Evolutionary conservation across 192 early-diverging fungal genomes (phyloP), one percentile per base, ranked within the genome.

Genomic region (Podila epigama): DNA sequence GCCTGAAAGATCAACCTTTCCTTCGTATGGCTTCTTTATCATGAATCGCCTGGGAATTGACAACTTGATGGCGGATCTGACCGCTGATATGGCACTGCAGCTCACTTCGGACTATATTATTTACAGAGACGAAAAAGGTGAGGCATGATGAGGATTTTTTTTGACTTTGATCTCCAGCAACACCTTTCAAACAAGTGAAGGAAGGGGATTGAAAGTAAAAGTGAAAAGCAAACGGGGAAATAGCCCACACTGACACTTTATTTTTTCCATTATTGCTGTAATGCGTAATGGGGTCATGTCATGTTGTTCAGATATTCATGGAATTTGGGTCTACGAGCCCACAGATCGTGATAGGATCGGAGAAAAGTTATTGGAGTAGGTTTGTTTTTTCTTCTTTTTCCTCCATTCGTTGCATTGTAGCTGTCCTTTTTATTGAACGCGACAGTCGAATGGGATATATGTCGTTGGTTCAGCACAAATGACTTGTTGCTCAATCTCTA

Each of bases 11-110:
- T 79, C 75, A 29, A 48, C 52, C 15, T 65, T 86, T 31, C 91
- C 91, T 11, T 80, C 83, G 54, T 95, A 91, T 69, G 91, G 92
- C 16, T 84, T 98, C 66, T 90, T 90, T 42, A 89, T 98, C 42
- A 87, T 98, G 84, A 98, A 98, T 81, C 88, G 96, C 35, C 82
- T 95, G 5, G 86, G 88, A 5, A 81, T 94, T 22, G 93, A 97
- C 33, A 96, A 96, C 83, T 87, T 93, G 55, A 86, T 82, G 56
- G 85, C 89, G 50, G 80, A 85, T 33, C 73, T 98, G 37, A 84
- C 70, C 15, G 82, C 85, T 2, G 88, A 90, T 37, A 89, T 96
- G 83, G 89, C 91, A 44, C 86, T 97, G 63, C 89, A 95, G 68
- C 63, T 92, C n/a, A 86, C 89, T 36, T 87, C 89, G 16, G 91